A percentile compares a stretch with the other conserved stretches of the same genome.
Evolutionary conservation across 495 filamentous ascomycete genomes (phyloP).

Genomic region (Amphirosellinia nigrospora): DNA sequence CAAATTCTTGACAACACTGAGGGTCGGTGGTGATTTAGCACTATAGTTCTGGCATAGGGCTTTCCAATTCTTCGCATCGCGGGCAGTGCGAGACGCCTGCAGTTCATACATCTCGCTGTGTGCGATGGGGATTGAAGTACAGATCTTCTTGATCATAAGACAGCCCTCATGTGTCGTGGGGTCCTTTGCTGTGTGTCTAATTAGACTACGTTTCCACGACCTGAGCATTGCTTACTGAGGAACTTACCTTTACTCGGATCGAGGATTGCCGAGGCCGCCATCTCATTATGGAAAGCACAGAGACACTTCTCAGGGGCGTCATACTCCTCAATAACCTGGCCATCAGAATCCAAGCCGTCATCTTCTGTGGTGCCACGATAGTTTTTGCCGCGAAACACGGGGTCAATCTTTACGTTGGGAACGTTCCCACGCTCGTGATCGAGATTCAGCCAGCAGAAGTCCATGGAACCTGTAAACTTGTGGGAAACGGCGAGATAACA

Average conservation of each 20-base stretch:
- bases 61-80: not conserved
- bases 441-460: not conserved
- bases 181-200: not conserved
- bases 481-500: not conserved
- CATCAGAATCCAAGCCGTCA: not conserved
- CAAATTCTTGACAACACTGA: not conserved
- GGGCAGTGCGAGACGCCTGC: not conserved
- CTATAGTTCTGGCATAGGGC: not conserved
- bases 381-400: not conserved
- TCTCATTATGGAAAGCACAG: not conserved
- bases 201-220: not conserved
- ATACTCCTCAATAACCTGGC: not conserved
- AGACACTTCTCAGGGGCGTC: not conserved
- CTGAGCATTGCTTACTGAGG: not conserved
- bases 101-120: conserved; percentile 7
- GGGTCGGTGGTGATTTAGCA: not conserved
- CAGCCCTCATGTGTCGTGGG: not conserved
- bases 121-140: not conserved
- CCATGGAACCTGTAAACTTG: not conserved
- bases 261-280: not conserved
- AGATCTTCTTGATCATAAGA: not conserved
- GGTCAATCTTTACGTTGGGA: not conserved
- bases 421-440: not conserved
- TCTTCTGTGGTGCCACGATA: not conserved
- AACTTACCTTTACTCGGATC: not conserved